Base-by-base conservation (phyloP, 2,329 filamentous ascomycete species). In the Colletotrichum horii region DNA sequence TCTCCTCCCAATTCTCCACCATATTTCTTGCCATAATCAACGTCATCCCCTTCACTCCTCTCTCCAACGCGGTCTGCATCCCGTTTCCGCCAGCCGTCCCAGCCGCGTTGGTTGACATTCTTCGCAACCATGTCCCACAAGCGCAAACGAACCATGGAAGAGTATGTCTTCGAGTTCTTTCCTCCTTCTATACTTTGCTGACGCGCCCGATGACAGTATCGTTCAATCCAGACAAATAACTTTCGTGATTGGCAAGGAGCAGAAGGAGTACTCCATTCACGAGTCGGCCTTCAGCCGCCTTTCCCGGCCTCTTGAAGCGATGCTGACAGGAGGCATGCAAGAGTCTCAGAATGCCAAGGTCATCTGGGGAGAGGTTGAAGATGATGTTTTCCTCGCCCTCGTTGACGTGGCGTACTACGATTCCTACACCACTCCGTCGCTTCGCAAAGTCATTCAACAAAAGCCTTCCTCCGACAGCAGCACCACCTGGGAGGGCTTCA, bases 231-330 rank as follows among this genome's bases (percentile, higher is more conserved):
- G 68, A 12, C 5, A 34, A 2, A 28, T 71, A 19, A 65, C 15
- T 3, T 71, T 71, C 15, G 12, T 65, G 4, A 38, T 71, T 4
- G 68, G 68, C 43, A 12, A n/a, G 9, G 15, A 64, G 28, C n/a
- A 19, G n/a, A 32, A 52, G 2, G 22, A 55, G 8, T 70, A 48
- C 58, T 6, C 15, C 26, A 8, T 72, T 14, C 64, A 72, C 12
- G 26, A 72, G 11, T 22, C 24, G 19, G 8, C 64, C 12, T 62
- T 72, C 22, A 61, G 16, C 9, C 28, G 2, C 6, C 36, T 72
- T 12, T 68, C 70, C 5, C 28, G 9, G 14, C 34, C 64, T 15
- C 52, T 72, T 6, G 16, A 38, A 9, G 19, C 55, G 1, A 12
- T 72, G 28, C 55, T 72, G 7, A 28, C 14, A 2, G 34, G 48